These are phyloP conservation scores for Sonneratia alba DNA, from an alignment of 345 rosid species.

Conservation along the genomic window DNA sequence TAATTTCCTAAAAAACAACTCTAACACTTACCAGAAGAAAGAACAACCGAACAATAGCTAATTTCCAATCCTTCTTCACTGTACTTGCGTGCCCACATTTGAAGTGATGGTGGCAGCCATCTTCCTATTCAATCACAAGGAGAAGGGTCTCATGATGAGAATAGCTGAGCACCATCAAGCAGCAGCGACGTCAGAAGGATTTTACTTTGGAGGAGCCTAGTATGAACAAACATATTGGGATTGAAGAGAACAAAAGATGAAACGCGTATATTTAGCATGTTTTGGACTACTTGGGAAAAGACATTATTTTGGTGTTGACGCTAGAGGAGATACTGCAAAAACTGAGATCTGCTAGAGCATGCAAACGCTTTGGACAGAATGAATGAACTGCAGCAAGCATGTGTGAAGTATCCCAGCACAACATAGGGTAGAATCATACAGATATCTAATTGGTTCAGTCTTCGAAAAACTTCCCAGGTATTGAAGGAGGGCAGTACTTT, in stretches of 20 bases:
- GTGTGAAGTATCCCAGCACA: neutral
- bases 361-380: neutral
- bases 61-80: neutral
- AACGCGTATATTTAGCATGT: neutral
- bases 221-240: neutral
- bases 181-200: neutral
- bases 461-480: constrained; percentile 54
- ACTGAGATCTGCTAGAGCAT: neutral
- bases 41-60: neutral
- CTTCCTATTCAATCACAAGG: neutral
- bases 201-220: neutral
- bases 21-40: neutral
- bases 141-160: neutral
- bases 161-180: neutral
- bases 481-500: constrained; percentile 58
- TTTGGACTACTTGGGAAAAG: neutral
- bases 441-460: neutral
- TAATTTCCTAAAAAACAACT: neutral
- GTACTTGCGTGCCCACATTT: neutral
- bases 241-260: neutral
- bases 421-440: neutral
- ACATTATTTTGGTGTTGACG: neutral
- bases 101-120: neutral
- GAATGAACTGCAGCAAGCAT: neutral
- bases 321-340: neutral